phyloP scores from a whole-genome alignment of 225 moss, liverwort and hornwort genomes.

The Sphagnum tenellum region DNA sequence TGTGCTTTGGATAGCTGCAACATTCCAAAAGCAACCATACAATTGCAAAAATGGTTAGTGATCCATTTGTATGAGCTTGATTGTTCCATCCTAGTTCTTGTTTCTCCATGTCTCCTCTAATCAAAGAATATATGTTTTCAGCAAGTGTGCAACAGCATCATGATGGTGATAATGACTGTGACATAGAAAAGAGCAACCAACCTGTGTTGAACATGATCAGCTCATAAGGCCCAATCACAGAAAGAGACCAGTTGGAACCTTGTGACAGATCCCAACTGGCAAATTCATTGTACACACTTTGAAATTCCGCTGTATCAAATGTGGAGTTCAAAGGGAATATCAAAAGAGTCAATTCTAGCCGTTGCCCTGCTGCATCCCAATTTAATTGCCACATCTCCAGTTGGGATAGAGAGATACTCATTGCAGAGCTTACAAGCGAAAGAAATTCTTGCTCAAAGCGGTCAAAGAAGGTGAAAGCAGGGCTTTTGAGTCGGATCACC shows the following conservation, averaged over 20 bases:
- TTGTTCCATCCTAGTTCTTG: too few species aligned
- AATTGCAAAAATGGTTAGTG: too few species aligned
- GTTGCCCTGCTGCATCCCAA: slow-evolving; percentile 1
- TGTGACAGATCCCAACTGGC: slow-evolving; percentile 23
- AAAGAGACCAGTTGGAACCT: slow-evolving; percentile 29
- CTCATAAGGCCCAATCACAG: slow-evolving; percentile 32
- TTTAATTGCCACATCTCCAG: slow-evolving; percentile 13
- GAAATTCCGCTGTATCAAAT: slow-evolving; percentile 3
- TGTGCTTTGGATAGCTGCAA: neutral
- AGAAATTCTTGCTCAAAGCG: slow-evolving; percentile 15
- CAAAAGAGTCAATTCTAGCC: slow-evolving; percentile 24
- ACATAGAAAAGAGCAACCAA: too few species aligned
- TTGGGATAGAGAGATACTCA: slow-evolving; percentile 13
- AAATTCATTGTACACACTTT: slow-evolving; percentile 6
- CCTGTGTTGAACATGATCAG: slow-evolving; percentile 9
- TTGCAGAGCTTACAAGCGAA: slow-evolving; percentile 11
- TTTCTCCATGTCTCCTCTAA: too few species aligned
- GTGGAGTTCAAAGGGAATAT: slow-evolving; percentile 22
- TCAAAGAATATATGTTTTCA: too few species aligned
- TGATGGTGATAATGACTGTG: too few species aligned
- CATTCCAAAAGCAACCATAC: too few species aligned
- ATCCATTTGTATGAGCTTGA: too few species aligned
- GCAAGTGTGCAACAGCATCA: too few species aligned
- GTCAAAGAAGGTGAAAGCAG: slow-evolving; percentile 37
- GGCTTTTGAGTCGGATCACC: slow-evolving; percentile 34